Evolutionary conservation across 78 protist genomes (phyloP).

Genomic region (Thecamonas trahens): DNA sequence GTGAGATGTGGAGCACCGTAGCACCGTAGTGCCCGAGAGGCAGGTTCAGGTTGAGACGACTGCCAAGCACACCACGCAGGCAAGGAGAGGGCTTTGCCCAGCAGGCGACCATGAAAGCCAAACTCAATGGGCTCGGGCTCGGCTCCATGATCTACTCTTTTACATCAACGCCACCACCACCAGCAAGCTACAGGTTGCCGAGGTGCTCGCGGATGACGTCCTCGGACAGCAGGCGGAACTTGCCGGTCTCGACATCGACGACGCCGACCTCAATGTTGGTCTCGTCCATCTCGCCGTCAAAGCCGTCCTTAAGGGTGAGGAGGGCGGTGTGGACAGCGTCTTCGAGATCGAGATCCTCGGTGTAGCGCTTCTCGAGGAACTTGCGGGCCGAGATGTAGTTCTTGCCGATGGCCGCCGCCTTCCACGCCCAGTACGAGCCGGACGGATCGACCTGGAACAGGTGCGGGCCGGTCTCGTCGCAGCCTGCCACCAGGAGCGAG

Average conservation of each 20-base stretch:
- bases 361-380: slow-evolving; percentile 94
- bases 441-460: slow-evolving; percentile 88
- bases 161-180: too few relatives aligned
- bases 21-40: too few relatives aligned
- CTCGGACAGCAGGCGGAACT: background rate
- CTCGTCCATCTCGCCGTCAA: slow-evolving; percentile 81
- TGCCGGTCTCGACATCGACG: slow-evolving; percentile 35
- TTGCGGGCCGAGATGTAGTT: slow-evolving; percentile 82
- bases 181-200: too few relatives aligned
- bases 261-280: slow-evolving; percentile 90
- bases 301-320: slow-evolving; percentile 88
- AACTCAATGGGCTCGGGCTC: too few relatives aligned
- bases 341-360: slow-evolving; percentile 90
- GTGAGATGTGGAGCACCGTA: too few relatives aligned
- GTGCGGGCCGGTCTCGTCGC: slow-evolving; percentile 71
- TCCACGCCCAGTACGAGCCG: slow-evolving; percentile 99
- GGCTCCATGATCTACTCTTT: too few relatives aligned
- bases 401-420: slow-evolving; percentile 99
- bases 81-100: too few relatives aligned
- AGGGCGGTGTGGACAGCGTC: slow-evolving; percentile 98
- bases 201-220: background rate
- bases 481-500: slow-evolving; percentile 93
- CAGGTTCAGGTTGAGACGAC: too few relatives aligned
- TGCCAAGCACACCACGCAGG: too few relatives aligned
- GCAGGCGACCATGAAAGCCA: too few relatives aligned